These are phyloP conservation scores for Powellomyces hirtus DNA, from an alignment of 192 early-diverging fungal genomes.

Conservation along the genomic window DNA sequence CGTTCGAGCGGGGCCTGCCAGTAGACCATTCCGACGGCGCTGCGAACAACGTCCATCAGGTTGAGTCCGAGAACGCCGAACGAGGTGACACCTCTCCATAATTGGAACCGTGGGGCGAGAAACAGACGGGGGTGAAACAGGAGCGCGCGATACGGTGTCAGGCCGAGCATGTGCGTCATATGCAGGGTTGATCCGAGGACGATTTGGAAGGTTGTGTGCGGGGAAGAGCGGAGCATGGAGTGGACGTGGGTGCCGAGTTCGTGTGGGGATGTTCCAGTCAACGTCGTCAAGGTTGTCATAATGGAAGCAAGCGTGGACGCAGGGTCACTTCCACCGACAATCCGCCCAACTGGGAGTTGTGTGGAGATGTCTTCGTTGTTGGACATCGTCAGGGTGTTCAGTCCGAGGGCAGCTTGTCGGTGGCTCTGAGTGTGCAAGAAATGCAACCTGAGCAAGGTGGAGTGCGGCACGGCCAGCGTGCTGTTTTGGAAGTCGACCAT, in stretches of 20 bases:
- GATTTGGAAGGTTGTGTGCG: constrained; percentile 28
- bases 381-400: too few species aligned
- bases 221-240: constrained; percentile 13
- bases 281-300: background rate
- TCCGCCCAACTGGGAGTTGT: too few species aligned
- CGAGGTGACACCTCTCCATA: constrained; percentile 14
- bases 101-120: constrained; percentile 14
- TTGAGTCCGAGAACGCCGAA: constrained; percentile 16
- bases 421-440: too few species aligned
- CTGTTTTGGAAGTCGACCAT: too few species aligned
- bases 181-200: constrained; percentile 12
- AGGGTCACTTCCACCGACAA: background rate
- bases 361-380: too few species aligned
- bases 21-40: constrained; percentile 22
- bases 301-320: background rate
- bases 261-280: background rate
- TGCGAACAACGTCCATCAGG: constrained; percentile 21
- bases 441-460: too few species aligned
- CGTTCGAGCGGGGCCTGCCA: constrained; percentile 36
- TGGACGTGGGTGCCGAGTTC: constrained; percentile 3
- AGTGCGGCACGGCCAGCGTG: too few species aligned
- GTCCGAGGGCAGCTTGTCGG: too few species aligned
- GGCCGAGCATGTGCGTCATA: constrained; percentile 11
- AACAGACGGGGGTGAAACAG: constrained; percentile 35
- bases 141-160: constrained; percentile 22